Evolutionary conservation across 2,329 filamentous ascomycete genomes (phyloP).

Genomic region (Colletotrichum higginsianum): DNA sequence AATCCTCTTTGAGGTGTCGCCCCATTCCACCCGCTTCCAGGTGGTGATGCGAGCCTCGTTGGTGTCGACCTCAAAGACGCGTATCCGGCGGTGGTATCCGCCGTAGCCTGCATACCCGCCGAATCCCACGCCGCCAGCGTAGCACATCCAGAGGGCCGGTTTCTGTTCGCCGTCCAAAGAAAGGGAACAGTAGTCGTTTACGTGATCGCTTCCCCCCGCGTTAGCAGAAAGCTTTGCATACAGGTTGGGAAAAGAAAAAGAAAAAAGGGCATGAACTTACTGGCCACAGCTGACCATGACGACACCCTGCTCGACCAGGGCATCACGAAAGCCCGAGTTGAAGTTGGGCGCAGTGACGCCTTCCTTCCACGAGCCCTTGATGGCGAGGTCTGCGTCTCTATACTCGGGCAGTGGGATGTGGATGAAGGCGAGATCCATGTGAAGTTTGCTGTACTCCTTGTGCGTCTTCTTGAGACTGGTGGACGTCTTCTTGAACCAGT

Average conservation of each 20-base stretch:
- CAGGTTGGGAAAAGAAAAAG: neutral
- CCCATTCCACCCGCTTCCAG: slow-evolving; percentile 89
- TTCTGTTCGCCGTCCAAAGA: slow-evolving; percentile 68
- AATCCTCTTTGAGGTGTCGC: slow-evolving; percentile 65
- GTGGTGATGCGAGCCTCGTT: slow-evolving; percentile 90
- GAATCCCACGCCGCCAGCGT: slow-evolving; percentile 91
- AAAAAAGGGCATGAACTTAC: slow-evolving; percentile 63
- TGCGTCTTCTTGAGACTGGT: slow-evolving; percentile 82
- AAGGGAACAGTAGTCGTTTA: slow-evolving; percentile 95
- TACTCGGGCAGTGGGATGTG: slow-evolving; percentile 98
- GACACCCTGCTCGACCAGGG: slow-evolving; percentile 87
- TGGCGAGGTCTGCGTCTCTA: slow-evolving; percentile 69
- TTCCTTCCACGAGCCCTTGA: slow-evolving; percentile 84
- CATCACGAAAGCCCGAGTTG: slow-evolving; percentile 94
- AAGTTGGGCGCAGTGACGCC: slow-evolving; percentile 88
- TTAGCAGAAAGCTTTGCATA: neutral
- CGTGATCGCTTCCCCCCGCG: slow-evolving; percentile 78
- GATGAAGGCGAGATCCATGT: slow-evolving; percentile 97
- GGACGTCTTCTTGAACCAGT: slow-evolving; percentile 91
- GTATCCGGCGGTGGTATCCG: slow-evolving; percentile 85
- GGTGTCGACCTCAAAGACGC: slow-evolving; percentile 94
- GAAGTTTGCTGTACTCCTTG: slow-evolving; percentile 88
- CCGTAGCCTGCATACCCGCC: slow-evolving; percentile 95
- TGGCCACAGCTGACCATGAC: slow-evolving; percentile 93
- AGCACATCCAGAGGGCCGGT: slow-evolving; percentile 96